Evolutionary conservation across 2,329 filamentous ascomycete species (phyloP).

Genomic region (Phyllosticta paracitricarpa): DNA sequence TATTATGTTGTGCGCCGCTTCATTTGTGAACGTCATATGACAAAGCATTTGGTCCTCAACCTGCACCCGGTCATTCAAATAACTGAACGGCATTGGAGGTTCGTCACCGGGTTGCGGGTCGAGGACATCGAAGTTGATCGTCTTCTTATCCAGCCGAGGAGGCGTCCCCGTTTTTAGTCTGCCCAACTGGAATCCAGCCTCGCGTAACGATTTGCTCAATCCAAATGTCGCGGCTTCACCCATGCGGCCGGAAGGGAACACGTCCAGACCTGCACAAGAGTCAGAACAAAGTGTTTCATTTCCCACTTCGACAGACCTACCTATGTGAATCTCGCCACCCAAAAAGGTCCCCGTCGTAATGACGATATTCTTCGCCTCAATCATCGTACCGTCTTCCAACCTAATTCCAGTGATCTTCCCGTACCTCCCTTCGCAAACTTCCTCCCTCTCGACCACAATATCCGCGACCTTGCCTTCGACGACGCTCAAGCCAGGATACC

Average conservation of each 20-base stretch:
- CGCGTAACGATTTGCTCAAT: conserved; percentile 77
- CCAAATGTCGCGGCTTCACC: conserved; percentile 90
- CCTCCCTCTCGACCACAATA: conserved; percentile 62
- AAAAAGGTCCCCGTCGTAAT: conserved; percentile 96
- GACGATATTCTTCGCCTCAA: conserved; percentile 71
- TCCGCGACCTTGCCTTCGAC: conserved; percentile 85
- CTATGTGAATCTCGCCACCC: conserved; percentile 93
- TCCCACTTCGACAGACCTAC: conserved; percentile 14
- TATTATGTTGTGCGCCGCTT: conserved; percentile 70
- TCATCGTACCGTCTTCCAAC: conserved; percentile 75
- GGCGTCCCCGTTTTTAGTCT: conserved; percentile 94
- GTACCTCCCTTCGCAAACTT: conserved; percentile 61
- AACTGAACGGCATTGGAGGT: conserved; percentile 83
- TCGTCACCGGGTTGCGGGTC: conserved; percentile 72
- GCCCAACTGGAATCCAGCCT: conserved; percentile 82
- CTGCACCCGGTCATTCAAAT: conserved; percentile 67
- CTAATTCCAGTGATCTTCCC: conserved; percentile 75
- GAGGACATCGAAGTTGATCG: conserved; percentile 67
- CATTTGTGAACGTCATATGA: conserved; percentile 79
- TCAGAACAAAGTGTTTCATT: conserved; percentile 9
- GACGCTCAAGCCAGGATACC: conserved; percentile 69
- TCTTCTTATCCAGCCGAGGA: conserved; percentile 69
- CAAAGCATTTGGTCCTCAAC: conserved; percentile 79
- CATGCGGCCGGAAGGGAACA: conserved; percentile 79
- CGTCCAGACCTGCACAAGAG: conserved; percentile 48